Conservation (phyloP, 2,329 filamentous ascomycete species). For the Xylariomycetidae sp. region DNA sequence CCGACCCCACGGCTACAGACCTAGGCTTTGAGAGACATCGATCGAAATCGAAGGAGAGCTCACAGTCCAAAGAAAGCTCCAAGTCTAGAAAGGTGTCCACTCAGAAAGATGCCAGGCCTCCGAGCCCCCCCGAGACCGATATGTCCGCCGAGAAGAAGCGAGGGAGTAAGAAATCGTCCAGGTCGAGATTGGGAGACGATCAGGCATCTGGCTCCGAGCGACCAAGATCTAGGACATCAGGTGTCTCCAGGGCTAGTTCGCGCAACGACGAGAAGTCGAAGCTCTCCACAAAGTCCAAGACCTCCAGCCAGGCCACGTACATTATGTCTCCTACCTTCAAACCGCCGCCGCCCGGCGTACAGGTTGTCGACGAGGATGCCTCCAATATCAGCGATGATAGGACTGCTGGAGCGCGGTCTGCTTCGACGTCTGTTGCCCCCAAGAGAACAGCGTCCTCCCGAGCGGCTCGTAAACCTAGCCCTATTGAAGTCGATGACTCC, state of each 20-base stretch:
- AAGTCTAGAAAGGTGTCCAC: slow-evolving; percentile 32
- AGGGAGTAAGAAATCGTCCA: slow-evolving; percentile 27
- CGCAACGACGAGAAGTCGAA: slow-evolving; percentile 45
- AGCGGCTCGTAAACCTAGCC: slow-evolving; percentile 22
- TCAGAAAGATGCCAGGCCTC: slow-evolving; percentile 45
- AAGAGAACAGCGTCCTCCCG: slow-evolving; percentile 28
- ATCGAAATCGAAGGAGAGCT: slow-evolving; percentile 40
- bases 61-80: slow-evolving; percentile 41
- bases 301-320: slow-evolving; percentile 53
- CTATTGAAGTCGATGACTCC: slow-evolving; percentile 42
- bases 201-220: slow-evolving; percentile 27
- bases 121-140: slow-evolving; percentile 59
- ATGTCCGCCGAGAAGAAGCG: slow-evolving; percentile 41
- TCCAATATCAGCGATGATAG: slow-evolving; percentile 28
- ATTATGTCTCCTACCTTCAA: slow-evolving; percentile 31
- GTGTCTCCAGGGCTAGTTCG: slow-evolving; percentile 37
- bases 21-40: no score
- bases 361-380: slow-evolving; percentile 18
- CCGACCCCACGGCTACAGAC: slow-evolving; percentile 69
- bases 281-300: slow-evolving; percentile 47
- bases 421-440: slow-evolving; percentile 29
- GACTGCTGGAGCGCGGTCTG: slow-evolving; percentile 24
- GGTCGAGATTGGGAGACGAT: slow-evolving; percentile 33
- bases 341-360: slow-evolving; percentile 24
- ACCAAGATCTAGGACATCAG: slow-evolving; percentile 40